Conservation (phyloP, 495 filamentous ascomycete species). For the Corynascus novoguineensis region DNA sequence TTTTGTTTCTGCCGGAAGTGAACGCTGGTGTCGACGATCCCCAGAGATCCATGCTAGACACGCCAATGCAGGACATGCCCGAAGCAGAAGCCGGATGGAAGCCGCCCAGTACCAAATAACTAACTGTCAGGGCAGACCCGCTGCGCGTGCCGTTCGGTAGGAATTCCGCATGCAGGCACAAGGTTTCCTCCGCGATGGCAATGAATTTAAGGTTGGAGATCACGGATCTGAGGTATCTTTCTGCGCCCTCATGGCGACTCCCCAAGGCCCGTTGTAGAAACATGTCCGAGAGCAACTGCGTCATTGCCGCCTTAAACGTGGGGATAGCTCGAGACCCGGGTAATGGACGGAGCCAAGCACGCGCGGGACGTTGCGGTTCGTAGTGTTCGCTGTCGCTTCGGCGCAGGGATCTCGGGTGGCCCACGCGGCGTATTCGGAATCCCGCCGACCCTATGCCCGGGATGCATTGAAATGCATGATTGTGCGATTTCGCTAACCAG, state of each 20-base stretch:
- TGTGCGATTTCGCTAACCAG: conserved; percentile 18
- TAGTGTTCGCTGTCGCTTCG: conserved; percentile 19
- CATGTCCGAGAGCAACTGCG: conserved; percentile 25
- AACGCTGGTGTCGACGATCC: not conserved
- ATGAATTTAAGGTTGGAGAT: conserved; percentile 29
- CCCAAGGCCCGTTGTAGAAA: conserved; percentile 31
- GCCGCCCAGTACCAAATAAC: not conserved
- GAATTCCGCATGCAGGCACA: conserved; percentile 23
- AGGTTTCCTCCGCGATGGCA: conserved; percentile 2
- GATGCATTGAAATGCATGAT: conserved; percentile 17
- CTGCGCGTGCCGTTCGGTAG: not conserved
- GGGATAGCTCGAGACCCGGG: conserved; percentile 14
- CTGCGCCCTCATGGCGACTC: conserved; percentile 12
- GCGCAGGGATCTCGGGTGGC: conserved; percentile 22
- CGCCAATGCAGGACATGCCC: conserved; percentile 1
- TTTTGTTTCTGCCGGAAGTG: conserved; percentile 11
- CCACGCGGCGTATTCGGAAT: conserved; percentile 4
- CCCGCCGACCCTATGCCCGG: conserved; percentile 3
- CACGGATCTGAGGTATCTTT: conserved; percentile 18
- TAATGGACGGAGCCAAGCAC: conserved; percentile 18
- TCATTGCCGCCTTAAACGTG: conserved; percentile 23
- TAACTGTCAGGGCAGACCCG: not conserved
- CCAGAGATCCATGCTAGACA: conserved; percentile 6
- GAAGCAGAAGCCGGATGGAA: not conserved
- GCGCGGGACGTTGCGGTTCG: not conserved